These are phyloP conservation scores for Cucurbita ficifolia DNA, from an alignment of 306 rosid species.

Conservation along the genomic window DNA sequence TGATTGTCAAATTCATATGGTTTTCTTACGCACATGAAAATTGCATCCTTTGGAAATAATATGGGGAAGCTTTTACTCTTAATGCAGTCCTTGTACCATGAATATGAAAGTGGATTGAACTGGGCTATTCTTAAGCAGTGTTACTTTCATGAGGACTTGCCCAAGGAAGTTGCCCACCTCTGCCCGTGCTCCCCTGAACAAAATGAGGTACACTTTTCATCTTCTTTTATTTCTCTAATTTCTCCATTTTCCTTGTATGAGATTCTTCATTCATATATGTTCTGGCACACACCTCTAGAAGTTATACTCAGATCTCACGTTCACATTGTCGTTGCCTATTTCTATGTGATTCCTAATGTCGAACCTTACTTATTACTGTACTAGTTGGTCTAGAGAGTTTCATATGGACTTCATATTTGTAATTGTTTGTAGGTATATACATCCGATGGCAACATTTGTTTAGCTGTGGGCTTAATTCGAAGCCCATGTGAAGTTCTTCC, in stretches of 20 bases:
- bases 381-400: neutral
- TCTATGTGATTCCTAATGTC: neutral
- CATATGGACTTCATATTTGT: conserved; percentile 1
- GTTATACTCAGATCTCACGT: neutral
- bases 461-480: conserved; percentile 52
- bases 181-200: conserved; percentile 60
- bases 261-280: neutral
- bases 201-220: conserved; percentile 55
- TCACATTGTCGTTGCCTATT: neutral
- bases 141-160: conserved; percentile 76
- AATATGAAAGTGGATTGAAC: conserved; percentile 50
- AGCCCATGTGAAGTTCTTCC: conserved; percentile 84
- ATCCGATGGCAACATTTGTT: conserved; percentile 48
- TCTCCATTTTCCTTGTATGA: neutral
- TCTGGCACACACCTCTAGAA: neutral
- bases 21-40: conserved; percentile 10
- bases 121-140: conserved; percentile 52
- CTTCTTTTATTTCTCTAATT: neutral
- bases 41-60: neutral
- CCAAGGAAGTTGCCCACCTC: conserved; percentile 52
- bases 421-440: conserved; percentile 52
- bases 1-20: neutral
- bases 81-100: conserved; percentile 89
- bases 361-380: neutral
- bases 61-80: conserved; percentile 12